phyloP scores from a whole-genome alignment of 805 yeast genomes.

The Wickerhamomyces alni region DNA sequence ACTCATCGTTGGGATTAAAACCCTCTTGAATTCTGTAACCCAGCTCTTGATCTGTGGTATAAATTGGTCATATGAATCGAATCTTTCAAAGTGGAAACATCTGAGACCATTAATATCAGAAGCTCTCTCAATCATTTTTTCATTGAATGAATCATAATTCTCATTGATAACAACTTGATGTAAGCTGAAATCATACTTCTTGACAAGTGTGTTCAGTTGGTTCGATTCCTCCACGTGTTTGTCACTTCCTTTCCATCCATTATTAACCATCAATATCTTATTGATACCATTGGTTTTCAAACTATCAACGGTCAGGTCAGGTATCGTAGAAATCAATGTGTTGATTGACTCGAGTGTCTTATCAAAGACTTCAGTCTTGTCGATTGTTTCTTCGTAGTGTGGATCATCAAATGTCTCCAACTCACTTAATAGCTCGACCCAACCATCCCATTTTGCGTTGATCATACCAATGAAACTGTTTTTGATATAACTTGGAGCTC shows the following conservation, averaged over 20 bases:
- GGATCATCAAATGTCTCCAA: conserved; percentile 21
- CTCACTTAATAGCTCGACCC: conserved; percentile 38
- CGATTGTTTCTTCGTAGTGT: conserved; percentile 1
- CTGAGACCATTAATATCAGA: conserved; percentile 3
- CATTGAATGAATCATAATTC: conserved; percentile 6
- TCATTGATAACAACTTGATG: conserved; percentile 7
- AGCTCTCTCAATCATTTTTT: conserved; percentile 1
- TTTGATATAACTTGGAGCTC: conserved; percentile 28
- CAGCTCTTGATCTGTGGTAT: neutral
- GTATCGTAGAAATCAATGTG: conserved; percentile 8
- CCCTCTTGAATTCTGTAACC: conserved; percentile 9
- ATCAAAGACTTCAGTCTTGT: conserved; percentile 1
- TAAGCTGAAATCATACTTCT: conserved; percentile 6
- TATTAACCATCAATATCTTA: neutral
- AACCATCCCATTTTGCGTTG: conserved; percentile 39
- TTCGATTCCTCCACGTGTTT: neutral
- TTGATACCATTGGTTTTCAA: neutral
- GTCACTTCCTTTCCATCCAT: neutral
- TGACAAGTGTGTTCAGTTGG: neutral
- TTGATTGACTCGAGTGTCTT: conserved; percentile 1
- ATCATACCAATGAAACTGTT: conserved; percentile 42
- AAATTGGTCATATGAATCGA: conserved; percentile 3
- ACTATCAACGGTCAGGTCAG: too few species aligned
- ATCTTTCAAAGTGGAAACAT: conserved; percentile 9
- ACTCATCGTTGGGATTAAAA: conserved; percentile 6